Percentiles rank a stretch among this genome's conserved stretches.
phyloP scores from a whole-genome alignment of 331 rosid species.

The Telfairia occidentalis region DNA sequence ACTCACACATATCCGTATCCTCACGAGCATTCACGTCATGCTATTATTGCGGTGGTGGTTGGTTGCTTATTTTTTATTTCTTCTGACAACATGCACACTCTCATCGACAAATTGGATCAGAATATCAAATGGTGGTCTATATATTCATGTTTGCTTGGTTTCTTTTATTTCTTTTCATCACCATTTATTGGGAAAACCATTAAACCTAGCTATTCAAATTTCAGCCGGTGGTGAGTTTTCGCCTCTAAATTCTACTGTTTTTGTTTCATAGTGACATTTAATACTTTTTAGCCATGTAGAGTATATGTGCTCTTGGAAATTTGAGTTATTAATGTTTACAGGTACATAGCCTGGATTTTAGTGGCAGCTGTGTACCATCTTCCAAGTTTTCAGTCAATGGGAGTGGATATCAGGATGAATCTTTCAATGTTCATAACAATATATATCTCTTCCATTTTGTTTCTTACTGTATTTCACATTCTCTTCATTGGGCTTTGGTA shows the following conservation, averaged over 20 bases:
- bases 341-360: constrained; percentile 90
- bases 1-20: constrained; percentile 85
- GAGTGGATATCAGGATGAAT: constrained; percentile 95
- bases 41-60: constrained; percentile 84
- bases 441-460: constrained; percentile 70
- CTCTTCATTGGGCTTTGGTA: constrained; percentile 86
- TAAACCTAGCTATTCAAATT: constrained; percentile 96
- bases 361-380: constrained; percentile 97
- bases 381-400: constrained; percentile 95
- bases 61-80: constrained; percentile 95
- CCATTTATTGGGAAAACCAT: constrained; percentile 95
- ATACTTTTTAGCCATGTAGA: neutral
- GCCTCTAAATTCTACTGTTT: neutral
- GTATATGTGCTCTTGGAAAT: constrained; percentile 13
- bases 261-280: neutral
- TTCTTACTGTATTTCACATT: constrained; percentile 80
- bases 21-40: constrained; percentile 96
- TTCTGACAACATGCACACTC: constrained; percentile 86
- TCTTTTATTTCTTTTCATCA: constrained; percentile 96
- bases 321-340: constrained; percentile 23
- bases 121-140: constrained; percentile 97
- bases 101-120: constrained; percentile 82
- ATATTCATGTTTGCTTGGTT: constrained; percentile 74
- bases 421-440: constrained; percentile 75
- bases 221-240: constrained; percentile 84